Evolutionary conservation across 495 filamentous ascomycete genomes (phyloP), one percentile per base, ranked within the genome.

Genomic region (Pyrenopolyporus hunteri): DNA sequence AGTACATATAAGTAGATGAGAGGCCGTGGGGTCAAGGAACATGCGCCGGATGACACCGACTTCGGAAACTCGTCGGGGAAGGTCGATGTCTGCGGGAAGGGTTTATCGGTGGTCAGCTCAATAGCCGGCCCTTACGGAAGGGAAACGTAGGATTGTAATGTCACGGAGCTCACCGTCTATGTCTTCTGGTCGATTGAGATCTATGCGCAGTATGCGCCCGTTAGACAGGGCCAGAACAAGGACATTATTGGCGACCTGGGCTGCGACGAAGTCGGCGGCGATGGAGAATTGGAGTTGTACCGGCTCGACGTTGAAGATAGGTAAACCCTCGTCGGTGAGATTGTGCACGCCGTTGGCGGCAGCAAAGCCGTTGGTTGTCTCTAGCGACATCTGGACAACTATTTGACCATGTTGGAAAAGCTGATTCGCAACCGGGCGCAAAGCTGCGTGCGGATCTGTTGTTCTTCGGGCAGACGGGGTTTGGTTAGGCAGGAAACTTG

Each of bases 231-330:
- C 94, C 43, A 98, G 76, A 10, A 98, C 85, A 48, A 98, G 82
- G 44, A 97, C 92, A 82, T 98, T 97, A 76, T 98, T 97, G 50
- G 93, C 93, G 22, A 97, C 93, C 74, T 97, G 92, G 36, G 93
- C 92, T 19, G 95, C 92, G 28, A 96, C 94, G 70, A 98, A 97
- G 74, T 97, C 90, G 62, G 91, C 89, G 17, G 92, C 88, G 60
- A 97, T 86, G 23, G 87, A 83, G 79, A 97, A 98, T 67, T 92
- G 89, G 42, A 98, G 89, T 78, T 91, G 86, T 14, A 98, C 94
- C 55, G 80, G 86, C 73, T 93, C 88, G 68, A 98, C 86, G 68
- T 96, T 87, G 80, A 98, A 97, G 73, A 98, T 96, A 58, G 92
- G 90, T 23, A 92, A 80, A 39, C 86, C 76, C 40, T 81, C 81